Evolutionary conservation across 2,329 filamentous ascomycete species (phyloP), one percentile per base, ranked within the genome.

Genomic region (Claviceps monticola): DNA sequence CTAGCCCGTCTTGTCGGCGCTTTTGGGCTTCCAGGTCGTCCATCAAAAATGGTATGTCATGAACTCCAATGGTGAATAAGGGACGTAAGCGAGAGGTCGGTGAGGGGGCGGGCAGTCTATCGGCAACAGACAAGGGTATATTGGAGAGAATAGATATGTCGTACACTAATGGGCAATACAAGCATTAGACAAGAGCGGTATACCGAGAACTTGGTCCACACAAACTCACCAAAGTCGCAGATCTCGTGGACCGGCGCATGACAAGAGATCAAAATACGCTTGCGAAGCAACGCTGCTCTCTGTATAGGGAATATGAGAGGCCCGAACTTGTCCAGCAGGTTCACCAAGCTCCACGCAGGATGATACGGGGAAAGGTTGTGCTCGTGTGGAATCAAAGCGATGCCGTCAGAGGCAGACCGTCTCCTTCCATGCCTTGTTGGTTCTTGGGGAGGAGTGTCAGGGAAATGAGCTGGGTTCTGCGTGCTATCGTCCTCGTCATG

Each of bases 261-360:
- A 17, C 86, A 84, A 26, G 93, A 84, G 55, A 98, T 83, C 49
- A 98, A 69, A 52, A 98, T 91, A 53, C 93, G 80, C 69, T 93
- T 91, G 52, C 91, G 80, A 56, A 95, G 70, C 48, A 98, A 70
- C 7, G 90, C 88, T 45, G 89, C 88, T 59, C 93, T 82, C 60
- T 95, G 86, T 56, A 98, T 78, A 11, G 93, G 88, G 62, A 96
- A 98, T 49, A 97, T 80, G 52, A 98, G 74, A 1, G 93, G 93
- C 0, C 93, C 93, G 63, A 97, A 95, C 8, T 78, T 80, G 58
- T 93, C 83, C 46, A 97, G 69, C 56, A 95, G 80, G 37, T 78
- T 75, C 11, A 83, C 78, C 57, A 97, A 75, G 51, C 88, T 93
- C 68, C 88, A 82, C 3, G 90, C 91, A 13, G 93, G 93, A 63